phyloP scores from a whole-genome alignment of 805 yeast species.

The Metschnikowia gruessii region DNA sequence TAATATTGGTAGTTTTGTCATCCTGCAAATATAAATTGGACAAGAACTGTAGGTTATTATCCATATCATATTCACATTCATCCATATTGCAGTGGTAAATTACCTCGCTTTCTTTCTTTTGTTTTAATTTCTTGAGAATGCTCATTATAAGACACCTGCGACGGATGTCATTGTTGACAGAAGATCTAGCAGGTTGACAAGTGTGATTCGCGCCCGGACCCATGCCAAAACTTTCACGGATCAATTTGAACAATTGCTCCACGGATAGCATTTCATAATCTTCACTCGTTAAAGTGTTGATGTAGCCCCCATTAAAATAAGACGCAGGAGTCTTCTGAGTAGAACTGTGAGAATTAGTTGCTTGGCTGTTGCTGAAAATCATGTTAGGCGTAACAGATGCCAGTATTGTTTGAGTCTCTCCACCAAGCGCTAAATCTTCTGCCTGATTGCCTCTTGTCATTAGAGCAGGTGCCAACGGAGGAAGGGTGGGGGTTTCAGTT shows the following conservation, averaged over 20 bases:
- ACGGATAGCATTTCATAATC: slow-evolving; percentile 39
- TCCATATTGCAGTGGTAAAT: slow-evolving; percentile 26
- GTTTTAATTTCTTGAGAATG: slow-evolving; percentile 36
- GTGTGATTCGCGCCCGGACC: slow-evolving; percentile 3
- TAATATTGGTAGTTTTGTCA: slow-evolving; percentile 24
- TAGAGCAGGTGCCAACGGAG: neutral
- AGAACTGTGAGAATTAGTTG: neutral
- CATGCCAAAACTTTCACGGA: slow-evolving; percentile 23
- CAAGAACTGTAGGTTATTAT: slow-evolving; percentile 39
- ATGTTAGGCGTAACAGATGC: neutral
- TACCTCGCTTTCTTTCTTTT: slow-evolving; percentile 35
- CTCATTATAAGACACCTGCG: slow-evolving; percentile 35
- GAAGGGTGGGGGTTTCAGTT: neutral
- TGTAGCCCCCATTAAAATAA: slow-evolving; percentile 2
- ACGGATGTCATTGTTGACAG: slow-evolving; percentile 33
- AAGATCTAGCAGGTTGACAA: slow-evolving; percentile 9
- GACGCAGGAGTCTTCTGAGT: neutral
- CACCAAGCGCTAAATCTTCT: neutral
- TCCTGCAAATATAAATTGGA: slow-evolving; percentile 41
- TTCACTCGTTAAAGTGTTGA: slow-evolving; percentile 31
- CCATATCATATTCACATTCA: slow-evolving; percentile 41
- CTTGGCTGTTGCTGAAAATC: neutral
- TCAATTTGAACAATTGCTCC: slow-evolving; percentile 38
- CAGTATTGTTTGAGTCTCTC: neutral
- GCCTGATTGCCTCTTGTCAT: slow-evolving; percentile 2